phyloP scores from a whole-genome alignment of 1,284 basidiomycete species.

The Apiotrichum domesticum region DNA sequence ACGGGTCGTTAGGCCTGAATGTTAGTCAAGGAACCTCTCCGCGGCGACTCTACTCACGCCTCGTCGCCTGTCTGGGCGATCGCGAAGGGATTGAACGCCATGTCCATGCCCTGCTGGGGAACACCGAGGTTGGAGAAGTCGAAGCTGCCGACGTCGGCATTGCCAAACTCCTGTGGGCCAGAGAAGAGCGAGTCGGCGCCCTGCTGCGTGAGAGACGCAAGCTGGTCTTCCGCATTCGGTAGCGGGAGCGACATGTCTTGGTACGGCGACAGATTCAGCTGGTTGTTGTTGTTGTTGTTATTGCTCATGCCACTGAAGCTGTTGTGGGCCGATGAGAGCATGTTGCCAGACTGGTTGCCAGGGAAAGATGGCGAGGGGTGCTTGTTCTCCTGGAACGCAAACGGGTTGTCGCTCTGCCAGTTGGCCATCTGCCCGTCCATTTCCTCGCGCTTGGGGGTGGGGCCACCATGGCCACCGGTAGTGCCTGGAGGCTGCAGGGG shows the following conservation, averaged over 20 bases:
- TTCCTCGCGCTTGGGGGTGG: not conserved
- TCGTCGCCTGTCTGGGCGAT: conserved; percentile 39
- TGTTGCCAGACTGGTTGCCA: not conserved
- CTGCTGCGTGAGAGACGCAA: conserved; percentile 2
- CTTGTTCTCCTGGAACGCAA: conserved; percentile 15
- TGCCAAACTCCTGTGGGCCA: conserved; percentile 20
- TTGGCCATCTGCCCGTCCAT: not conserved
- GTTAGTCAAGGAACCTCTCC: conserved; percentile 3
- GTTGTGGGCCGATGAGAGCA: conserved; percentile 8
- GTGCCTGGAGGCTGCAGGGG: conserved; percentile 39
- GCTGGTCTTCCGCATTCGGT: conserved; percentile 4
- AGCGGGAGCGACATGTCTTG: conserved; percentile 13
- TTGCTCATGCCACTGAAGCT: not conserved
- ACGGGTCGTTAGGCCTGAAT: conserved; percentile 12
- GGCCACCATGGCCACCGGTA: no score
- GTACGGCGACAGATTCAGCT: conserved; percentile 17
- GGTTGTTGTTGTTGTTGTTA: conserved; percentile 2
- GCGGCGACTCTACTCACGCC: conserved; percentile 26
- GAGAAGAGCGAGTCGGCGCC: conserved; percentile 1
- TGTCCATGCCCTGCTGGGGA: conserved; percentile 16
- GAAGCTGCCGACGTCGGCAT: conserved; percentile 32
- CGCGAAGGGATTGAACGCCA: conserved; percentile 46
- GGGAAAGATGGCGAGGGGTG: conserved; percentile 8
- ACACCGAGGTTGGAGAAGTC: conserved; percentile 38
- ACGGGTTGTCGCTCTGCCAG: conserved; percentile 11